Evolutionary conservation across 768 basidiomycete species (phyloP).

Genomic region (Boletus subparvulus): DNA sequence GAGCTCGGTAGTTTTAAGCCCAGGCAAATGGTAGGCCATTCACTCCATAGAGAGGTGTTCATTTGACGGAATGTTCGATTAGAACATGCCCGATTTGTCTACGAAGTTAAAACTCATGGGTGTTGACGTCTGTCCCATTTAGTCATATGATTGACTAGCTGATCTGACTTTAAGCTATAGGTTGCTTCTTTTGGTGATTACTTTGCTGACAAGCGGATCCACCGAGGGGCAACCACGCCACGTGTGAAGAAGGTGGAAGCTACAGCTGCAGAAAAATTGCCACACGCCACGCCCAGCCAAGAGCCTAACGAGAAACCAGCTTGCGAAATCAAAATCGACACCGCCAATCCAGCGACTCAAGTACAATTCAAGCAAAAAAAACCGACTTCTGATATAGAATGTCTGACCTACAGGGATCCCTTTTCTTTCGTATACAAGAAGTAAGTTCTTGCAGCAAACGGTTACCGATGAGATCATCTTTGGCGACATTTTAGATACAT

Average conservation of each 20-base stretch:
- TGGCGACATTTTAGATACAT: conserved; percentile 44
- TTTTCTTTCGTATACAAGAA: conserved; percentile 75
- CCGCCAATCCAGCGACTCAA: neutral
- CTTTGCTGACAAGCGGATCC: conserved; percentile 54
- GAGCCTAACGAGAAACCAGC: neutral
- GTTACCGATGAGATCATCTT: neutral
- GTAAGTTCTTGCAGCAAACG: conserved; percentile 14
- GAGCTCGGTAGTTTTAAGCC: conserved; percentile 39
- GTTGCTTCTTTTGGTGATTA: conserved; percentile 74
- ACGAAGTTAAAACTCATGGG: conserved; percentile 66
- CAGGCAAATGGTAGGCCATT: conserved; percentile 41
- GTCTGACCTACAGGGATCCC: conserved; percentile 68
- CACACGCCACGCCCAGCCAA: neutral
- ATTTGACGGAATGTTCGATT: neutral
- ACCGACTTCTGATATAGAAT: conserved; percentile 28
- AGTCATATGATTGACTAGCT: neutral
- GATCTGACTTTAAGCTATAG: conserved; percentile 18
- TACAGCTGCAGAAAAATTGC: neutral
- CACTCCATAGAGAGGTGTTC: neutral
- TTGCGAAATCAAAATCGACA: conserved; percentile 24
- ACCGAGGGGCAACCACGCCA: neutral
- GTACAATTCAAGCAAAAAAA: neutral
- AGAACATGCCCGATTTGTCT: conserved; percentile 64
- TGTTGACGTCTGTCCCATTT: conserved; percentile 42
- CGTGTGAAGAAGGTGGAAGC: neutral